A percentile compares a stretch with the other conserved stretches of the same genome.
Evolutionary conservation across 768 basidiomycete genomes (phyloP).

Genomic region (Naganishia kalamii): DNA sequence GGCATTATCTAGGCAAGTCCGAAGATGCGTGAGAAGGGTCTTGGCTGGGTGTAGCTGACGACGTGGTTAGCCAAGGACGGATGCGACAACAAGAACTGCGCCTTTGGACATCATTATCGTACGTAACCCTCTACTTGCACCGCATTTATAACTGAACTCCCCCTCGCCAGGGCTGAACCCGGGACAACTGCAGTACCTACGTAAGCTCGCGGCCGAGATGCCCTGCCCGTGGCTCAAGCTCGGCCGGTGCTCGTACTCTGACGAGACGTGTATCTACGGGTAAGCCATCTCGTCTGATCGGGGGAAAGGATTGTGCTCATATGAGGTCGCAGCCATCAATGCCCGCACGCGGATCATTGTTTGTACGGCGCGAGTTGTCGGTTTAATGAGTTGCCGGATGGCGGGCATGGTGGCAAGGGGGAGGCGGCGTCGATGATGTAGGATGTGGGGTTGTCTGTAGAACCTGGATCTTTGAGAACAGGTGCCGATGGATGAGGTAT

Average conservation of each 20-base stretch:
- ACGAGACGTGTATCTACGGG: constrained; percentile 40
- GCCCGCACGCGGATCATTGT: constrained; percentile 32
- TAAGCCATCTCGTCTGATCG: constrained; percentile 12
- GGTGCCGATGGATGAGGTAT: no score
- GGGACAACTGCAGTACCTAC: constrained; percentile 31
- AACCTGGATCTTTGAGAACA: no score
- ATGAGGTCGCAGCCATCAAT: constrained; percentile 28
- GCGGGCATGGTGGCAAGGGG: constrained; percentile 9
- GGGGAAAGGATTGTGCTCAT: not conserved
- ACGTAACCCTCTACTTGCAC: constrained; percentile 1
- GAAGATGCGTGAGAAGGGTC: not conserved
- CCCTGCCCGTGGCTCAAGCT: constrained; percentile 34
- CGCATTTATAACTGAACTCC: not conserved
- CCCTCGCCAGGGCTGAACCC: constrained; percentile 2
- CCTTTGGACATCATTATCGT: constrained; percentile 39
- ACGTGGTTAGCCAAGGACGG: constrained; percentile 28
- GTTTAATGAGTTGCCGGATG: constrained; percentile 23
- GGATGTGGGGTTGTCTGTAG: no score
- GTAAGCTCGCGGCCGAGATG: constrained; percentile 35
- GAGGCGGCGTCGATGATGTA: constrained; percentile 13
- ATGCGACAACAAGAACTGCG: constrained; percentile 31
- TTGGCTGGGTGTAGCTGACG: not conserved
- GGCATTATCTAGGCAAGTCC: constrained; percentile 29
- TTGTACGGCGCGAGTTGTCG: constrained; percentile 17
- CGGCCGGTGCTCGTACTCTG: constrained; percentile 32